Evolutionary conservation across 129 eudicot genomes (phyloP), one percentile per base, ranked within the genome.

Genomic region (Saposhnikovia divaricata): DNA sequence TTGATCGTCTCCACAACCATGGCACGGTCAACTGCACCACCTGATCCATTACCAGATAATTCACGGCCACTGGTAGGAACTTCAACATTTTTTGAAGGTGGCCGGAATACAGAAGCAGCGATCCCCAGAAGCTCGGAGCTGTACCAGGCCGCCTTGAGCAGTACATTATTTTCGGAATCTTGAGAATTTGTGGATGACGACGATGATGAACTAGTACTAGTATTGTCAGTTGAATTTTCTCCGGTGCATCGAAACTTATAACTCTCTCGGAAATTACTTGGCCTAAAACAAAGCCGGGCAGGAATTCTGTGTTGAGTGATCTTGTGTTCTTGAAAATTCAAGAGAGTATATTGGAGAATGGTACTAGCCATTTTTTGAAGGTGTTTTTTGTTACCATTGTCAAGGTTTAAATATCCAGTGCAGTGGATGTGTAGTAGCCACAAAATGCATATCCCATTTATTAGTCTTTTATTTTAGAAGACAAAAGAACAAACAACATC

Each of bases 81-180:
- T 51, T 75, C 82, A 23, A 72, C 23, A 31, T 11, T 77, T 40
- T 51, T 81, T 0, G 19, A 65, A 44, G 91, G 91, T n/a, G 98
- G 82, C 25, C 98, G 94, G 82, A 95, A 80, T 59, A 86, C 69
- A 5, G 98, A 95, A 55, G 98, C 98, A 9, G 90, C 98, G 13
- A 95, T 87, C 21, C 98, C 98, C 28, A 95, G 97, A 51, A 92
- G 85, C 84, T 95, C 98, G 38, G 98, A 95, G 76, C 90, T 91
- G 63, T 95, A 95, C 98, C 98, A 95, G 76, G 98, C 98, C 28
- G 86, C 65, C 84, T 89, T 95, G 46, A 95, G 98, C 83, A 95
- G 71, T 73, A 83, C 77, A 77, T 71, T 71, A 15, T 94, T 94
- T 82, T 82, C 88, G 44, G 98, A 85, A 65, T 91, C 92, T 40